Evolutionary conservation across 139 green algal genomes (phyloP), one percentile per base, ranked within the genome.

Genomic region (Closterium sp.): DNA sequence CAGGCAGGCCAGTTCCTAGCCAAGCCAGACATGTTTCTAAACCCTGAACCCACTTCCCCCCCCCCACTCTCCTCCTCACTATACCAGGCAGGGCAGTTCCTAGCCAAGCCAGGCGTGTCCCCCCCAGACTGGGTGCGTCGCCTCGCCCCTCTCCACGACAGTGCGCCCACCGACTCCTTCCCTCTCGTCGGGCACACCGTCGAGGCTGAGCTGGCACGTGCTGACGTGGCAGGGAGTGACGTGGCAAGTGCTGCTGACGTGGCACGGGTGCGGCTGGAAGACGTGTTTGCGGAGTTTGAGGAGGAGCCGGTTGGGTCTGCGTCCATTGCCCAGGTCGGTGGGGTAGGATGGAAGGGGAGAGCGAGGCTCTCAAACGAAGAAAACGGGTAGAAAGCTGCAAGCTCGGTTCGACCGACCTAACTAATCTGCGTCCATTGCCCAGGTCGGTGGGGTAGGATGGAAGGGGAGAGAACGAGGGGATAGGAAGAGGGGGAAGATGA

Each of bases 41-140:
- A n/a, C n/a, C n/a, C n/a, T n/a, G n/a, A n/a, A n/a, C 92, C 92
- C 4, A 6, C 24, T 4, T 91, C 92, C 6, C 94, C 90, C 90
- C 85, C 94, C 50, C 10, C 27, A 10, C 84, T 7, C 3, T 70
- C 94, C 17, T 70, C 4, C 6, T 24, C 42, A 5, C 42, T 7
- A 5, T 7, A 13, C 4, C 92, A 94, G 93, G 30, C 90, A 29
- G 93, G 93, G 9, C 93, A 95, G 70, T 95, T 95, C 86, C 86
- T 94, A 38, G 93, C 93, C 27, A 95, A 95, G 90, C 93, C 93
- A 13, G 93, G 94, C 91, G 42, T 94, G 70, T 87, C 92, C 11
- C 93, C 90, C 9, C 13, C 22, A 13, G 93, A 90, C 9, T 95
- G 93, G 93, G 93, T 95, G 88, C 22, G 30, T 4, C 28, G 85